Evolutionary conservation across 345 rosid species (phyloP), one percentile per base, ranked within the genome.

Genomic region (Rubroshorea leprosula): DNA sequence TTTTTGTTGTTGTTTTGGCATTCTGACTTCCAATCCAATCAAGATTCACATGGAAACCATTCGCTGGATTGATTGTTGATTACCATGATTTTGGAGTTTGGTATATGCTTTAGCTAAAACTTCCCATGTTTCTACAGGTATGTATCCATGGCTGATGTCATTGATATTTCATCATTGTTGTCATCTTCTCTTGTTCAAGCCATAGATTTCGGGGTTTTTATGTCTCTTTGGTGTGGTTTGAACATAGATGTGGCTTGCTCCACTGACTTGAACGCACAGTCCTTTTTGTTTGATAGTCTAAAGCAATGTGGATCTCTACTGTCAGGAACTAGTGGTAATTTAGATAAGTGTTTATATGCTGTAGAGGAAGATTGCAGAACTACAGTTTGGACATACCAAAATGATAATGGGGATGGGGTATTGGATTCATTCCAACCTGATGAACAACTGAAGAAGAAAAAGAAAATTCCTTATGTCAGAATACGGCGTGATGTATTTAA

Each of bases 331-430:
- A 63, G 80, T 60, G 92, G 95, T 56, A 78, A 82, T 72, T 61
- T 76, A 43, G 90, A 68, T 55, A 61, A 46, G 45, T 93, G 99
- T 72, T 72, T 85, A 58, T 81, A 75, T 71, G 79, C 77, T 38
- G 82, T 82, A 31, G 81, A 87, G 62, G 79, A 85, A 59, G 97
- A 93, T 75, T 93, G 99, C 67, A 79, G 88, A 80, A 82, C 73
- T 14, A 85, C 96, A 0, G 90, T 89, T 59, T 87, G 97, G 99
- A 90, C 78, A 7, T 85, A 85, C 52, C 69, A 66, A 60, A 71
- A 69, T 22, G 83, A 74, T 29, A 83, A 68, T 22, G 67, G 74
- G 19, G 83, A 80, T 60, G 94, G 90, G 25, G 58, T 25, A 5
- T 71, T 89, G 51, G 97, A 89, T 72, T 51, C 85, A 0, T 82